These are phyloP conservation scores for Colletotrichum agaves DNA, from an alignment of 2,329 filamentous ascomycete genomes.

Conservation along the genomic window DNA sequence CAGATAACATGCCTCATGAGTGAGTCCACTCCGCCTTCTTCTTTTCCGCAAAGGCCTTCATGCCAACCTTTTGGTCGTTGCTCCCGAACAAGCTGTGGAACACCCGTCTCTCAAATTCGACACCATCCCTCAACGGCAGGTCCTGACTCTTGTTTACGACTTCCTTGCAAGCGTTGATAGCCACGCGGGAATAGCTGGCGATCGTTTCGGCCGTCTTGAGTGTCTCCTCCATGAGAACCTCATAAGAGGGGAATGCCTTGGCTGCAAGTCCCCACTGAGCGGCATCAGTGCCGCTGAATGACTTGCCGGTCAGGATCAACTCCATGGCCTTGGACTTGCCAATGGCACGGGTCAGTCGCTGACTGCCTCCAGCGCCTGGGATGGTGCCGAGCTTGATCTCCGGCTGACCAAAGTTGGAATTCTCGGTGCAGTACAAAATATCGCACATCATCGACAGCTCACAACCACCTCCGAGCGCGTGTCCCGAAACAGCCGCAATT, in stretches of 20 bases:
- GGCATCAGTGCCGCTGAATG: constrained; percentile 85
- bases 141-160: constrained; percentile 99
- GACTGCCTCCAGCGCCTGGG: constrained; percentile 90
- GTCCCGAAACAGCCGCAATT: constrained; percentile 92
- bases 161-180: constrained; percentile 91
- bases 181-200: constrained; percentile 86
- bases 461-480: constrained; percentile 94
- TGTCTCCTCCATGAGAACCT: constrained; percentile 84
- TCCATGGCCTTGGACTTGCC: constrained; percentile 93
- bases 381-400: constrained; percentile 96
- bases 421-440: constrained; percentile 87
- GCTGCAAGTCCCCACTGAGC: constrained; percentile 92
- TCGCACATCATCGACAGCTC: constrained; percentile 99
- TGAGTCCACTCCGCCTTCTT: constrained; percentile 91
- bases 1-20: constrained; percentile 60
- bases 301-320: constrained; percentile 85
- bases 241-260: constrained; percentile 80
- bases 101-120: constrained; percentile 92
- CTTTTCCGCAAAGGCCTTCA: constrained; percentile 97
- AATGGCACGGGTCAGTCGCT: constrained; percentile 84
- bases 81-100: constrained; percentile 96
- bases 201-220: constrained; percentile 89
- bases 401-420: constrained; percentile 93
- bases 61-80: constrained; percentile 95
- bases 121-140: constrained; percentile 83